Conservation (phyloP, 306 rosid genomes). For the Astragalus membranaceus region DNA sequence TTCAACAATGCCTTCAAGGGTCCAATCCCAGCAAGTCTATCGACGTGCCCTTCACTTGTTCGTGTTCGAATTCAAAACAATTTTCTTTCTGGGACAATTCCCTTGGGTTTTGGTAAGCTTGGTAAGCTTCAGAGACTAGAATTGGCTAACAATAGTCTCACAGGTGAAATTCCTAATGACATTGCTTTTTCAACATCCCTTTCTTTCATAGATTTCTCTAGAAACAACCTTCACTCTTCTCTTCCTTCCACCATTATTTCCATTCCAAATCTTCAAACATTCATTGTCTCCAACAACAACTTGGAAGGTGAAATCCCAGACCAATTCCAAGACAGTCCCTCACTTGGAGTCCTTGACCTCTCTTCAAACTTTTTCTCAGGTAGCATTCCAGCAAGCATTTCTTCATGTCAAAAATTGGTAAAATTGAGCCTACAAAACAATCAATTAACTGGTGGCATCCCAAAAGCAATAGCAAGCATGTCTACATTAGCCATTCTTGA, state of each 20-base stretch:
- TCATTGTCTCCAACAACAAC: conserved; percentile 59
- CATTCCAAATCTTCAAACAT: conserved; percentile 62
- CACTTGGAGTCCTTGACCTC: conserved; percentile 77
- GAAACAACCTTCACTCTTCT: conserved; percentile 58
- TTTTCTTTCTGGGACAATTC: conserved; percentile 61
- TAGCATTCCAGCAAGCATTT: conserved; percentile 66
- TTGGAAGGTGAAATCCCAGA: conserved; percentile 68
- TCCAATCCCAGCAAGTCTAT: conserved; percentile 59
- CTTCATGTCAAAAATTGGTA: conserved; percentile 83
- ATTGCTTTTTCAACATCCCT: conserved; percentile 68
- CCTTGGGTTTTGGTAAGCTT: conserved; percentile 77
- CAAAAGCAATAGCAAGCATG: conserved; percentile 66
- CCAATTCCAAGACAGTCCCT: conserved; percentile 79
- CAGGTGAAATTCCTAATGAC: conserved; percentile 73
- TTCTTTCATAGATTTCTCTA: conserved; percentile 83
- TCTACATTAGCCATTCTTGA: conserved; percentile 78
- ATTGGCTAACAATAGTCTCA: conserved; percentile 80
- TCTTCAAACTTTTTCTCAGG: conserved; percentile 67
- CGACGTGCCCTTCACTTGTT: conserved; percentile 60
- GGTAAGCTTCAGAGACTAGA: conserved; percentile 80
- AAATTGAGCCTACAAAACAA: conserved; percentile 69
- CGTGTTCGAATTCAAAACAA: conserved; percentile 90
- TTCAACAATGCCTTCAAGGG: conserved; percentile 81
- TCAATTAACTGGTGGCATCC: conserved; percentile 62
- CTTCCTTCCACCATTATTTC: conserved; percentile 78